Conservation (phyloP, 225 moss, liverwort and hornwort species). For the Pseudisothecium myosuroides region DNA sequence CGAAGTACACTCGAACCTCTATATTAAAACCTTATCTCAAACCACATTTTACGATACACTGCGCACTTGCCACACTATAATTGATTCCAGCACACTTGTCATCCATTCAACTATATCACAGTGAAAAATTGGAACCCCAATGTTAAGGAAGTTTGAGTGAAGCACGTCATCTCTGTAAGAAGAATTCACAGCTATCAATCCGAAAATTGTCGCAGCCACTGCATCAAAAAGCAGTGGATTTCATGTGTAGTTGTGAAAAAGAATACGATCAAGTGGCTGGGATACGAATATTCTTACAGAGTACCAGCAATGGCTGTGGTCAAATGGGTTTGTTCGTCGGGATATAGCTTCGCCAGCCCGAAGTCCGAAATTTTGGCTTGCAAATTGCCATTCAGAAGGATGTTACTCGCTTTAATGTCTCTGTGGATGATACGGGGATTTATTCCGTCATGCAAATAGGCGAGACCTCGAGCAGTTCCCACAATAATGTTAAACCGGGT, state of each 20-base stretch:
- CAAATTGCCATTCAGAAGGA: constrained; percentile 26
- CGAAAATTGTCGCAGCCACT: neutral
- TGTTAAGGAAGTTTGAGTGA: neutral
- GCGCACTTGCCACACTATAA: neutral
- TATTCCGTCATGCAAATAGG: constrained; percentile 40
- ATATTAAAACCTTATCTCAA: neutral
- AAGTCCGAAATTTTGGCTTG: constrained; percentile 50
- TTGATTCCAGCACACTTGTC: neutral
- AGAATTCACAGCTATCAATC: neutral
- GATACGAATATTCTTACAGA: constrained; percentile 5
- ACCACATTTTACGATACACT: neutral
- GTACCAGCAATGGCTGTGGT: constrained; percentile 43
- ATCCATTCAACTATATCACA: neutral
- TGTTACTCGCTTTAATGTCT: constrained; percentile 49
- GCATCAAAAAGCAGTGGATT: neutral
- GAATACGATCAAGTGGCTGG: neutral
- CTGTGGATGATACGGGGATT: constrained; percentile 34
- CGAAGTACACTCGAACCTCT: neutral
- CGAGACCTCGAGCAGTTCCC: constrained; percentile 44
- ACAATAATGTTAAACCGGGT: constrained; percentile 30
- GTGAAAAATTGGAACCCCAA: neutral
- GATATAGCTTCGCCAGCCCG: constrained; percentile 34
- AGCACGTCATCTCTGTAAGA: neutral
- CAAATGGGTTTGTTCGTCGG: constrained; percentile 32
- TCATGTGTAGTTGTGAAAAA: neutral